Conservation (phyloP, 169 alveolate genomes). For the Cryptosporidium meleagridis region DNA sequence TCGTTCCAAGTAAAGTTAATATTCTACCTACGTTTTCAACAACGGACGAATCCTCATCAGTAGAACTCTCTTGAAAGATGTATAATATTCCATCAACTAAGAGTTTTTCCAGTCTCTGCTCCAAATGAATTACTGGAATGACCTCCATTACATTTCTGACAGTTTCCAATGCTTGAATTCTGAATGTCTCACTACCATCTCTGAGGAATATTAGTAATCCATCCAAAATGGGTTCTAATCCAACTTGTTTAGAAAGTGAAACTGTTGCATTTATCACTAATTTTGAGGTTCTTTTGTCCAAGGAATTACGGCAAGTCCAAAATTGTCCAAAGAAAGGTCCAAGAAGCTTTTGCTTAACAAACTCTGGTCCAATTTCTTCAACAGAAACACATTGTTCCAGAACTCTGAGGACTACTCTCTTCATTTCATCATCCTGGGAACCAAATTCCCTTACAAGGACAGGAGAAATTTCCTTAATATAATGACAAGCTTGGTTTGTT, state of each 20-base stretch:
- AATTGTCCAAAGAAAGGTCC: constrained; percentile 96
- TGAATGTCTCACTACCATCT: constrained; percentile 92
- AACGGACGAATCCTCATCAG: constrained; percentile 95
- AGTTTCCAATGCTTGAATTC: constrained; percentile 98
- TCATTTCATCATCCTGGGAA: constrained; percentile 99
- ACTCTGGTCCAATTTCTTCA: constrained; percentile 97
- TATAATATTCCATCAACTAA: constrained; percentile 98
- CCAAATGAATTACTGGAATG: constrained; percentile 95
- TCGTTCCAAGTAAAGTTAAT: constrained; percentile 94
- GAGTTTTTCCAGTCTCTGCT: constrained; percentile 94
- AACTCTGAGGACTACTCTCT: constrained; percentile 95
- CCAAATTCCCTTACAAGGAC: constrained; percentile 96
- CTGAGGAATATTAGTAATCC: constrained; percentile 90
- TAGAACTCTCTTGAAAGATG: constrained; percentile 96
- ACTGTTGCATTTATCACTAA: constrained; percentile 97
- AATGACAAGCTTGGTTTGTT: constrained; percentile 97
- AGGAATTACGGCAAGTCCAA: constrained; percentile 93
- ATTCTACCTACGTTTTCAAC: constrained; percentile 97
- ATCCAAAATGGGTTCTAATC: constrained; percentile 82
- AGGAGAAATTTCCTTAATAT: constrained; percentile 96
- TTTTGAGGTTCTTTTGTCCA: constrained; percentile 94
- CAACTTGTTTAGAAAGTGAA: constrained; percentile 96
- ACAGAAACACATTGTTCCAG: constrained; percentile 97
- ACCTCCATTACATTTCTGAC: constrained; percentile 91
- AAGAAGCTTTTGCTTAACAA: constrained; percentile 94